These are phyloP conservation scores for Diaporthe caulivora DNA, from an alignment of 2,329 filamentous ascomycete genomes.

Conservation along the genomic window DNA sequence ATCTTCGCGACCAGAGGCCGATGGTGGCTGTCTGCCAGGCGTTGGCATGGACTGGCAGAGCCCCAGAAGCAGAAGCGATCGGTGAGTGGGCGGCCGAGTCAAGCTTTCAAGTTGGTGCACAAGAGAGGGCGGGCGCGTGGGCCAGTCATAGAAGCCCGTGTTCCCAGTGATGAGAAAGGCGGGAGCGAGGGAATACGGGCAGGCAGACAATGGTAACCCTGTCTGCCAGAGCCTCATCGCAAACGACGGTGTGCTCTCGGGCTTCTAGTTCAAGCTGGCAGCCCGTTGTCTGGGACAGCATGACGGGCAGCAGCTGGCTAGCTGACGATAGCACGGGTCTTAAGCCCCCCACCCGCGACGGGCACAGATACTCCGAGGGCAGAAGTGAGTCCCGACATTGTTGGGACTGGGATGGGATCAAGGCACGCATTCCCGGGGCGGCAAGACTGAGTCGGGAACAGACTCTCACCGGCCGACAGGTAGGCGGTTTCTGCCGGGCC, in stretches of 20 bases:
- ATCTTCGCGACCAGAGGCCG: slow-evolving; percentile 15
- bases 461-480: slow-evolving; percentile 6
- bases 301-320: not conserved
- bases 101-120: slow-evolving; percentile 21
- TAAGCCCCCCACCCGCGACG: not conserved
- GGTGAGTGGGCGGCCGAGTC: slow-evolving; percentile 1
- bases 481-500: no score
- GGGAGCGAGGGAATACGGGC: not conserved
- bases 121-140: not conserved
- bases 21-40: slow-evolving; percentile 15
- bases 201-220: slow-evolving; percentile 6
- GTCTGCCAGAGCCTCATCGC: slow-evolving; percentile 28
- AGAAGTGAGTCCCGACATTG: slow-evolving; percentile 18
- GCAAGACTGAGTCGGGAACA: slow-evolving; percentile 3
- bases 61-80: not conserved
- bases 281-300: not conserved
- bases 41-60: not conserved
- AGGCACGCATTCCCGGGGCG: not conserved
- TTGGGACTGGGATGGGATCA: slow-evolving; percentile 6
- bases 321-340: not conserved
- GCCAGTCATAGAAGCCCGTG: slow-evolving; percentile 9
- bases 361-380: slow-evolving; percentile 24
- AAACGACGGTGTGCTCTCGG: slow-evolving; percentile 18
- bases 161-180: not conserved
- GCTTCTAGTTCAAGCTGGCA: not conserved